These are phyloP conservation scores for Boechera retrofracta DNA, from an alignment of 345 rosid genomes.

Conservation along the genomic window DNA sequence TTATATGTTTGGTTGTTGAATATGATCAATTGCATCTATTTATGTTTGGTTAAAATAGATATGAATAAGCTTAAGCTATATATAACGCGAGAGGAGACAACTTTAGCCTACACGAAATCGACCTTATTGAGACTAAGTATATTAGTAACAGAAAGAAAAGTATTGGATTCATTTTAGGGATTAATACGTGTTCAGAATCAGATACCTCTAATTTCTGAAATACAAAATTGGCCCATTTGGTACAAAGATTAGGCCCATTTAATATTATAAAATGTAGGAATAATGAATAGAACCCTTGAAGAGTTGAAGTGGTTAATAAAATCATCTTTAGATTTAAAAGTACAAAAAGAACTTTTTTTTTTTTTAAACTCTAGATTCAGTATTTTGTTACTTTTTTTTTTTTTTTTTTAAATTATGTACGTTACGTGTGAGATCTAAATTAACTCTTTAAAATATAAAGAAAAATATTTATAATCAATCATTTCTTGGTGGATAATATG, in stretches of 20 bases:
- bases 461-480: not conserved
- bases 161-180: not conserved
- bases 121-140: slow-evolving; percentile 30
- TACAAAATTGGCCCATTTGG: not conserved
- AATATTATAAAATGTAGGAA: not conserved
- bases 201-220: not conserved
- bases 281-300: not conserved
- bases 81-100: slow-evolving; percentile 27
- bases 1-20: not conserved
- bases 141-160: not conserved
- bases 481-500: slow-evolving; percentile 16
- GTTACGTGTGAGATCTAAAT: not conserved
- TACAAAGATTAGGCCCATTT: slow-evolving; percentile 10
- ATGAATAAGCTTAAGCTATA: slow-evolving; percentile 3
- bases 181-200: not conserved
- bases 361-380: not conserved
- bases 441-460: not conserved
- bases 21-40: not conserved
- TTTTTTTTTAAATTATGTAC: not conserved
- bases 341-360: not conserved
- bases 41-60: slow-evolving; percentile 10
- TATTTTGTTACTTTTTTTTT: not conserved
- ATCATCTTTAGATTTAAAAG: not conserved
- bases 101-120: slow-evolving; percentile 23
- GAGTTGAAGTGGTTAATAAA: not conserved